Conservation (phyloP, 2,329 filamentous ascomycete genomes). For the Macroventuria anomochaeta region DNA sequence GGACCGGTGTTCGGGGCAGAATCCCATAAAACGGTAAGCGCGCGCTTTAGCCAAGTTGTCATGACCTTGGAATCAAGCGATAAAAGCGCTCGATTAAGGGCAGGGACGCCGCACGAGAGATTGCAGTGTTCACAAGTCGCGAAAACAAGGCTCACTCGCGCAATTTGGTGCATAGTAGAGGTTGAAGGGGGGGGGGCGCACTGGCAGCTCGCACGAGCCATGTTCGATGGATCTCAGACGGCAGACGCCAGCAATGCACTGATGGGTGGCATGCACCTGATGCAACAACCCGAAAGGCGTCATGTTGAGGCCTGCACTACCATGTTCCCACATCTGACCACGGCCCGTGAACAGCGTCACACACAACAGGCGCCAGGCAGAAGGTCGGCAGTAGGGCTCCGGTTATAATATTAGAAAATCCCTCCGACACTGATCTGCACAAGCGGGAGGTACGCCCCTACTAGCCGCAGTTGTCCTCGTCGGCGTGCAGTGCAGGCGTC, state of each 20-base stretch:
- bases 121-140: constrained; percentile 31
- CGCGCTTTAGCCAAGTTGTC: constrained; percentile 14
- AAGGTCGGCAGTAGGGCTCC: constrained; percentile 7
- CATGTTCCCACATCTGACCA: constrained; percentile 14
- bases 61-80: constrained; percentile 17
- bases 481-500: constrained; percentile 23
- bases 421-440: constrained; percentile 31
- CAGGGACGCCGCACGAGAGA: constrained; percentile 23
- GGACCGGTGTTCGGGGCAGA: neutral
- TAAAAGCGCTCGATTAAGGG: constrained; percentile 18
- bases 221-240: constrained; percentile 1
- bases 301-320: constrained; percentile 21
- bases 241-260: neutral
- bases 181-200: constrained; percentile 9
- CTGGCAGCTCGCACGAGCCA: constrained; percentile 22
- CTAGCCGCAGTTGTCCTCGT: constrained; percentile 31
- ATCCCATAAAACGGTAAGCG: constrained; percentile 13
- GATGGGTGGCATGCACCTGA: neutral
- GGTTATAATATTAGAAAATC: constrained; percentile 29
- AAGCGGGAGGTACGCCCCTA: constrained; percentile 34
- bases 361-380: constrained; percentile 11
- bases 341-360: constrained; percentile 16
- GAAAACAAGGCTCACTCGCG: constrained; percentile 26
- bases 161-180: constrained; percentile 19
- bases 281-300: constrained; percentile 10